These are phyloP conservation scores for Crithidia expoeki DNA, from an alignment of 208 protist genomes.

Conservation along the genomic window DNA sequence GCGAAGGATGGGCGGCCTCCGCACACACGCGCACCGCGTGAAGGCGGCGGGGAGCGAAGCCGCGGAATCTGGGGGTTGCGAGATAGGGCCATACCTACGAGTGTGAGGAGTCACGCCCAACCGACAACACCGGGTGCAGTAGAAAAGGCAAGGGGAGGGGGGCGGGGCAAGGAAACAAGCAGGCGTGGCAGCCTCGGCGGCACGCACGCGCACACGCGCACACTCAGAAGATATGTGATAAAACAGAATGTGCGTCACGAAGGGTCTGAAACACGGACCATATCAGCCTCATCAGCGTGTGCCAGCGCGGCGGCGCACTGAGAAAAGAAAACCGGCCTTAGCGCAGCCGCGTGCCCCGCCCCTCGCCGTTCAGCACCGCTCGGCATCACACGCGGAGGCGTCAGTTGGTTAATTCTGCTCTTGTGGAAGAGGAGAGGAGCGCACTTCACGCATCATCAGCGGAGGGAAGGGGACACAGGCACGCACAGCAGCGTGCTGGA, in stretches of 20 bases:
- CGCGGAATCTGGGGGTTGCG: constrained; percentile 41
- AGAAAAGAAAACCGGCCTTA: neutral
- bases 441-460: constrained; percentile 55
- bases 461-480: neutral
- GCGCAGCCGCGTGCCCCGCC: neutral
- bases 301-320: neutral
- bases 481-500: neutral
- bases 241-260: constrained; percentile 56
- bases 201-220: neutral
- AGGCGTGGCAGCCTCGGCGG: neutral
- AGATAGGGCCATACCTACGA: constrained; percentile 32
- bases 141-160: neutral
- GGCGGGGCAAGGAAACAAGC: neutral
- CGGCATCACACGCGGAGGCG: constrained; percentile 30
- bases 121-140: constrained; percentile 40
- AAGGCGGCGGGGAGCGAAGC: neutral
- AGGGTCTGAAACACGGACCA: constrained; percentile 82
- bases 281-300: constrained; percentile 72
- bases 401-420: constrained; percentile 58
- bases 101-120: constrained; percentile 38
- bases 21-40: neutral
- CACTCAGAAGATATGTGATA: constrained; percentile 70
- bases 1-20: neutral
- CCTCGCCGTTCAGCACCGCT: constrained; percentile 34
- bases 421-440: constrained; percentile 46